These are phyloP conservation scores for Brachypodium distachyon DNA, from an alignment of 202 grass and related monocot species.

Conservation along the genomic window DNA sequence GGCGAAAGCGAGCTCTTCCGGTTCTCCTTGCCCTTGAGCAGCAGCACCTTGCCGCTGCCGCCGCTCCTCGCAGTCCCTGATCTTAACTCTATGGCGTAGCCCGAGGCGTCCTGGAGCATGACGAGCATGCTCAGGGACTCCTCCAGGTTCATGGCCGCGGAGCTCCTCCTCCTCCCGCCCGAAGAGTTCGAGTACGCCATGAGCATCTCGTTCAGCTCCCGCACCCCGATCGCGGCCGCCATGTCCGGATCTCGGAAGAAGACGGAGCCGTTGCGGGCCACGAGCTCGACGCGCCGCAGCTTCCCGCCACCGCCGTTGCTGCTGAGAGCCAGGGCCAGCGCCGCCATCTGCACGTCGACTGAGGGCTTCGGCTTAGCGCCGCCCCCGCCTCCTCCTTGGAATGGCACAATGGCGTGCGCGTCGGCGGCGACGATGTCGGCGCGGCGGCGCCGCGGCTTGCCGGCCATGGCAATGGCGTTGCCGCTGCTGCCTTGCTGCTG, in stretches of 20 bases:
- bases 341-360: slow-evolving; percentile 61
- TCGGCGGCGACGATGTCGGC: not conserved
- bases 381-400: slow-evolving; percentile 12
- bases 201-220: slow-evolving; percentile 75
- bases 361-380: not conserved
- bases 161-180: slow-evolving; percentile 21
- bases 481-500: slow-evolving; percentile 21
- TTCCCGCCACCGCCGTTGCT: slow-evolving; percentile 79
- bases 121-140: slow-evolving; percentile 82
- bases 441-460: slow-evolving; percentile 22
- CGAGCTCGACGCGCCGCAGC: slow-evolving; percentile 68
- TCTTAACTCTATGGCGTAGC: slow-evolving; percentile 54
- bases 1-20: slow-evolving; percentile 27
- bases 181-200: slow-evolving; percentile 33
- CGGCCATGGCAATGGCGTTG: slow-evolving; percentile 9
- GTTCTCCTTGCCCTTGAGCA: slow-evolving; percentile 66
- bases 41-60: slow-evolving; percentile 45
- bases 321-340: slow-evolving; percentile 87
- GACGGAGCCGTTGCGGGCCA: slow-evolving; percentile 42
- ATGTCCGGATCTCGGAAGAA: slow-evolving; percentile 22
- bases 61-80: too few species aligned
- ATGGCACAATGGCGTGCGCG: slow-evolving; percentile 61
- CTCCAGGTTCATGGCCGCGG: slow-evolving; percentile 72
- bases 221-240: slow-evolving; percentile 58
- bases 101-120: slow-evolving; percentile 82